Conservation (phyloP, 2,329 filamentous ascomycete species). For the Rutstroemia sp. region DNA sequence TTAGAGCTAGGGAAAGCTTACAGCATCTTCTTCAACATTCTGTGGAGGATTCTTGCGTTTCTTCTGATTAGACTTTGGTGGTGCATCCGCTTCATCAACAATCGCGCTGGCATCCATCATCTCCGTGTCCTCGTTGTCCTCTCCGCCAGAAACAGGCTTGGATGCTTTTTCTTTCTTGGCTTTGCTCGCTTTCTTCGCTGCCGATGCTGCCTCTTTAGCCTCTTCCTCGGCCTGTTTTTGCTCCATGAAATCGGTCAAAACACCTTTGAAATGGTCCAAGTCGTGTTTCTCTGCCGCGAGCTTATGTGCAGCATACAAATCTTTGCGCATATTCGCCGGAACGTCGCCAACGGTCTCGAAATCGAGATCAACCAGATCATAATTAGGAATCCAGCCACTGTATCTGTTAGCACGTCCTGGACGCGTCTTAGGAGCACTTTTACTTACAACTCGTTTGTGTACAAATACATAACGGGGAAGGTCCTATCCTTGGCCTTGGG, state of each 20-base stretch:
- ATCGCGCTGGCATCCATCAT: conserved; percentile 47
- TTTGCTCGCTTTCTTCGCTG: conserved; percentile 38
- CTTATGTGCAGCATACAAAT: conserved; percentile 69
- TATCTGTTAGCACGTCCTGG: not conserved
- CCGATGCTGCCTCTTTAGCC: conserved; percentile 37
- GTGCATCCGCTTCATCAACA: conserved; percentile 42
- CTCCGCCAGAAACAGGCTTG: conserved; percentile 39
- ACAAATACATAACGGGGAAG: conserved; percentile 91
- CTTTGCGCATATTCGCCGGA: conserved; percentile 70
- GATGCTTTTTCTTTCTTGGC: conserved; percentile 33
- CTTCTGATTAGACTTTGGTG: conserved; percentile 51
- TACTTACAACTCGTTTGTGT: conserved; percentile 95
- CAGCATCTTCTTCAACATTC: conserved; percentile 55
- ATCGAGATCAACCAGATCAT: conserved; percentile 70
- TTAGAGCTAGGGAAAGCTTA: conserved; percentile 31
- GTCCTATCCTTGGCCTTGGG: conserved; percentile 79
- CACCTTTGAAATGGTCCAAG: conserved; percentile 73
- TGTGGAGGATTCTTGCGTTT: conserved; percentile 72
- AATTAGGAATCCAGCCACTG: conserved; percentile 89
- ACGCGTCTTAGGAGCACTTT: not conserved
- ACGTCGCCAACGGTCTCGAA: conserved; percentile 62
- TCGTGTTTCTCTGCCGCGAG: conserved; percentile 73
- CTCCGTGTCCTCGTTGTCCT: conserved; percentile 49
- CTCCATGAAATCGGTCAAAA: conserved; percentile 65
- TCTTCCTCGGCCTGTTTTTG: conserved; percentile 48